Evolutionary conservation across 2,329 filamentous ascomycete genomes (phyloP).

Genomic region (Thielaviopsis punctulata): DNA sequence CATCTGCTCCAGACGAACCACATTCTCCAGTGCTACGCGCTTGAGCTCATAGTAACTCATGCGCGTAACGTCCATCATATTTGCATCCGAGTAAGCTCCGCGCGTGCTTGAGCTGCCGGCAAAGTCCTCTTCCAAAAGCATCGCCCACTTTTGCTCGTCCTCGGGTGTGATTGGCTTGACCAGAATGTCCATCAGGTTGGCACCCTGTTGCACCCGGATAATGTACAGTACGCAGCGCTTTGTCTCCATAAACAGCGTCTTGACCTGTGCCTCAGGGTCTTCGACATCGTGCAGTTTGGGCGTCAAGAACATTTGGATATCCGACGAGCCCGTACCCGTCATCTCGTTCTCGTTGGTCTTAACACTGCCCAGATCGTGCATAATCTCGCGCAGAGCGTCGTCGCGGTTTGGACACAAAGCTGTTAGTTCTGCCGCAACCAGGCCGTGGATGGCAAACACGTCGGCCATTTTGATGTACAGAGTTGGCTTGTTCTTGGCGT

Average conservation of each 20-base stretch:
- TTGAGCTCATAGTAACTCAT: slow-evolving; percentile 90
- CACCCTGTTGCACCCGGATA: slow-evolving; percentile 83
- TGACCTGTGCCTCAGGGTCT: slow-evolving; percentile 82
- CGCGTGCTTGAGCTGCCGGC: slow-evolving; percentile 38
- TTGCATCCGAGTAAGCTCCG: slow-evolving; percentile 77
- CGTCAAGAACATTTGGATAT: slow-evolving; percentile 80
- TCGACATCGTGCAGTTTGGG: slow-evolving; percentile 80
- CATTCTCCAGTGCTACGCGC: slow-evolving; percentile 81
- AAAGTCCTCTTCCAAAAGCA: slow-evolving; percentile 69
- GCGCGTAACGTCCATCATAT: slow-evolving; percentile 74
- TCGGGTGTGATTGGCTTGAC: slow-evolving; percentile 75
- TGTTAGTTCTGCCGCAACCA: slow-evolving; percentile 64
- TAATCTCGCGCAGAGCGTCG: slow-evolving; percentile 76
- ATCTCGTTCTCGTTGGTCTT: slow-evolving; percentile 95
- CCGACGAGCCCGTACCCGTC: slow-evolving; percentile 66
- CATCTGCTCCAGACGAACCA: slow-evolving; percentile 71
- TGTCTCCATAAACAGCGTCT: slow-evolving; percentile 92
- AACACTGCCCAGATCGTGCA: slow-evolving; percentile 85
- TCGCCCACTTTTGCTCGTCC: slow-evolving; percentile 78
- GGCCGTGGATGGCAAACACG: slow-evolving; percentile 86
- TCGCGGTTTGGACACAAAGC: slow-evolving; percentile 65
- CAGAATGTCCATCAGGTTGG: slow-evolving; percentile 87
- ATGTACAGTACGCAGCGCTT: slow-evolving; percentile 96
- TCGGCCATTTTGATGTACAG: slow-evolving; percentile 99
- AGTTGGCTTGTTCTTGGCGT: slow-evolving; percentile 88